Conservation (phyloP, 352 stramenopile species). For the Peronospora destructor region DNA sequence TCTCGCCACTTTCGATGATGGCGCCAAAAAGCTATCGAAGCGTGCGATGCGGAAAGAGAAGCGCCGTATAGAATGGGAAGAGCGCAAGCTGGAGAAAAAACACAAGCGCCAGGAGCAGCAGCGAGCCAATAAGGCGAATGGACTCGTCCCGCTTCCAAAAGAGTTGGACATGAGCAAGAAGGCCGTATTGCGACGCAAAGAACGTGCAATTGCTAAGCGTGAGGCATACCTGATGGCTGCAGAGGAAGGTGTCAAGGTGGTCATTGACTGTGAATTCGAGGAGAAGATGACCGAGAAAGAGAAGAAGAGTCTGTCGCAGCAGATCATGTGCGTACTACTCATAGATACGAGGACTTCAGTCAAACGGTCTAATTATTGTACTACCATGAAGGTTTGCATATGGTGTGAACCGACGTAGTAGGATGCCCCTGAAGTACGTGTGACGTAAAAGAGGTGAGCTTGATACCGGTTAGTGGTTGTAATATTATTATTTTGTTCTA, state of each 20-base stretch:
- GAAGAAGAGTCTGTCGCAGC: conserved; percentile 89
- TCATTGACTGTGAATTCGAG: conserved; percentile 94
- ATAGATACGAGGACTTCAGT: background rate
- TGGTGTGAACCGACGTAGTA: conserved; percentile 61
- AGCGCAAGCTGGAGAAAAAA: conserved; percentile 86
- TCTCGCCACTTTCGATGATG: background rate
- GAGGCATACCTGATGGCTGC: conserved; percentile 73
- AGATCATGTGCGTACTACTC: conserved; percentile 84
- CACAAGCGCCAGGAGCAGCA: conserved; percentile 48
- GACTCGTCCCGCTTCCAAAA: conserved; percentile 26
- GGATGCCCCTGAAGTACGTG: conserved; percentile 44
- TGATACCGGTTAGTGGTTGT: background rate
- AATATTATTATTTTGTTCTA: background rate
- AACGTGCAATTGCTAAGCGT: conserved; percentile 62
- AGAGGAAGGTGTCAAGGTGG: conserved; percentile 73
- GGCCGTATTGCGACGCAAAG: conserved; percentile 50
- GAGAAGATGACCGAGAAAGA: conserved; percentile 89
- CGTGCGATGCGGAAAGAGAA: conserved; percentile 53
- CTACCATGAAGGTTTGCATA: conserved; percentile 64
- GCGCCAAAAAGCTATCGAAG: conserved; percentile 34
- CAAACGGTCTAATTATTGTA: background rate
- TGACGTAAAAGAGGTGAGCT: background rate
- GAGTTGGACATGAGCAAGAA: conserved; percentile 78
- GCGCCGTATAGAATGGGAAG: conserved; percentile 56
- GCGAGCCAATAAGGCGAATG: conserved; percentile 27